A percentile compares a stretch with the other conserved stretches of the same genome.
Evolutionary conservation across 176 grass and related monocot genomes (phyloP).

Genomic region (Hordeum marinum): DNA sequence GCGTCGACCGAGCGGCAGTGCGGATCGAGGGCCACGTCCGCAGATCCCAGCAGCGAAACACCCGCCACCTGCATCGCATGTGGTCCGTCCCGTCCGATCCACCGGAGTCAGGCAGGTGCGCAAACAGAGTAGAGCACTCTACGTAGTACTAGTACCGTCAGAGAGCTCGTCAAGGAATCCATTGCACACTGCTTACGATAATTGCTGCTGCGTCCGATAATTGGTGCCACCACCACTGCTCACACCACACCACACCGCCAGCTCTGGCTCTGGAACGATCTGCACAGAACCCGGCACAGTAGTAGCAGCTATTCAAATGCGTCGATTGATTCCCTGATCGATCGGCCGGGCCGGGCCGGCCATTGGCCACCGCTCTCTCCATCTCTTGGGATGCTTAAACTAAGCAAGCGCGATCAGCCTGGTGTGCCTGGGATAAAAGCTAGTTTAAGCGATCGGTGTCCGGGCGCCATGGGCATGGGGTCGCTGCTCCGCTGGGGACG

Average conservation of each 20-base stretch:
- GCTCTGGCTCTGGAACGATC: not conserved
- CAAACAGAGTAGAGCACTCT: not conserved
- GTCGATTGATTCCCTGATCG: not conserved
- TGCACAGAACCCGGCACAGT: not conserved
- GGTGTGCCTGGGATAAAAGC: not conserved
- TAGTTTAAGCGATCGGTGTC: not conserved
- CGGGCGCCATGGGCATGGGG: not conserved
- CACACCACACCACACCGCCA: not conserved
- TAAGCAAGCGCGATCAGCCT: not conserved
- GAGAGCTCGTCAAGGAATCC: not conserved
- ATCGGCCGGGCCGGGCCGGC: no score
- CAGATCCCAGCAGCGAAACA: not conserved
- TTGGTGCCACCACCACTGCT: not conserved
- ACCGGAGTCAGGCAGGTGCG: not conserved
- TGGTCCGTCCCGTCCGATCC: not conserved
- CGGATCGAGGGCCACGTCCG: not conserved
- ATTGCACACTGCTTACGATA: not conserved
- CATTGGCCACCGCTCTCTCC: no score
- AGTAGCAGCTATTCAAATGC: not conserved
- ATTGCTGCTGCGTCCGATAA: not conserved
- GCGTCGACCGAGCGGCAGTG: no score
- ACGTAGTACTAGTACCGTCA: no score
- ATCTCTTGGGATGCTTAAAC: conserved; percentile 22
- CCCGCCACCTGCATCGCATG: no score
- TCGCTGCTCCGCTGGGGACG: not conserved